Evolutionary conservation across 176 grass and related monocot genomes (phyloP).

Genomic region (Thinopyrum elongatum): DNA sequence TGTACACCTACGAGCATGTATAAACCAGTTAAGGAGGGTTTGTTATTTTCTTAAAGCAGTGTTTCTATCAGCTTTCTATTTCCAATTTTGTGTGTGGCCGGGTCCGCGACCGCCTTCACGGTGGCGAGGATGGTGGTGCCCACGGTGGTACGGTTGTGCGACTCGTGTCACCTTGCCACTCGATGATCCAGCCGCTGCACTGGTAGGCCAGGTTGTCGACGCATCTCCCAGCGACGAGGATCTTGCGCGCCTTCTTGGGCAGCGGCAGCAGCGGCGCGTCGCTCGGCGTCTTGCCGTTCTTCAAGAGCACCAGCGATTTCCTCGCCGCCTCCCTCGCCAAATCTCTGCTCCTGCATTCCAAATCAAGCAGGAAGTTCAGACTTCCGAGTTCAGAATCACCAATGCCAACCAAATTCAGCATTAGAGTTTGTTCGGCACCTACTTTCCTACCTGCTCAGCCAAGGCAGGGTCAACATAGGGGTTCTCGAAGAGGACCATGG

Average conservation of each 20-base stretch:
- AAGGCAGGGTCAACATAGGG: conserved; percentile 52
- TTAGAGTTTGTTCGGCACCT: conserved; percentile 18
- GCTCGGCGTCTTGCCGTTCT: conserved; percentile 62
- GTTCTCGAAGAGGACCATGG: conserved; percentile 86
- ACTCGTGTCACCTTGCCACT: conserved; percentile 70
- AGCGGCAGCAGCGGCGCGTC: conserved; percentile 59
- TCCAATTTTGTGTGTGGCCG: conserved; percentile 35
- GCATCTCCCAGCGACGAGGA: conserved; percentile 88
- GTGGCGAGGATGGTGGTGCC: conserved; percentile 90
- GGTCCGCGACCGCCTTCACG: conserved; percentile 67
- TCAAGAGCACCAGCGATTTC: conserved; percentile 81
- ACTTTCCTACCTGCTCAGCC: conserved; percentile 66
- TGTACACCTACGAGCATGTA: no score
- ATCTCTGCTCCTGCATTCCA: conserved; percentile 60
- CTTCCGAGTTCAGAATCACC: background rate
- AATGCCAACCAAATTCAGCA: background rate
- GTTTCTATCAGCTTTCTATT: no score
- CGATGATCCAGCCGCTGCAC: conserved; percentile 86
- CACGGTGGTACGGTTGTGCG: conserved; percentile 34
- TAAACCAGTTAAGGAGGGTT: no score
- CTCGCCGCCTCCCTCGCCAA: conserved; percentile 68
- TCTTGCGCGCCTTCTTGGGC: conserved; percentile 72
- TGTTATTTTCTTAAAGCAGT: no score
- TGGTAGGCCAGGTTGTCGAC: conserved; percentile 94
- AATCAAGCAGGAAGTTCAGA: background rate